Percentiles rank a stretch among this genome's conserved stretches.
Conservation (phyloP, 2,329 filamentous ascomycete genomes). For the Ceratocystiopsis sp. region DNA sequence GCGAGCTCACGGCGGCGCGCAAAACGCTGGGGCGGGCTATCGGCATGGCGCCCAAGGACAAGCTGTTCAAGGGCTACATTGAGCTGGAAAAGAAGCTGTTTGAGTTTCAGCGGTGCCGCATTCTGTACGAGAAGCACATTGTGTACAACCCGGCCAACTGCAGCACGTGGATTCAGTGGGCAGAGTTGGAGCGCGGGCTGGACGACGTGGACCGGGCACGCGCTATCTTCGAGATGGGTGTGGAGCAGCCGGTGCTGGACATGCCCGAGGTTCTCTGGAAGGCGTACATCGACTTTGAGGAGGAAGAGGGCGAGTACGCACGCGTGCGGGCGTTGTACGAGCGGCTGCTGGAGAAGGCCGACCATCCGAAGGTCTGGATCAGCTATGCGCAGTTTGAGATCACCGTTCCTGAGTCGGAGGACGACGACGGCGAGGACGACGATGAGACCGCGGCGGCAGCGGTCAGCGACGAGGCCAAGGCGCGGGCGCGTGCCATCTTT, state of each 20-base stretch:
- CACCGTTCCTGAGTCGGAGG: slow-evolving; percentile 65
- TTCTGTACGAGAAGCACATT: slow-evolving; percentile 83
- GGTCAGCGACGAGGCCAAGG: slow-evolving; percentile 70
- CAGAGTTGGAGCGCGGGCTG: slow-evolving; percentile 77
- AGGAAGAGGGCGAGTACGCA: slow-evolving; percentile 84
- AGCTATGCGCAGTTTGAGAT: slow-evolving; percentile 98
- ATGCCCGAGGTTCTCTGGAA: slow-evolving; percentile 99
- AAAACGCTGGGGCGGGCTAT: slow-evolving; percentile 84
- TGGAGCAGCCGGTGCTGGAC: slow-evolving; percentile 67
- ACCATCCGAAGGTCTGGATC: slow-evolving; percentile 98
- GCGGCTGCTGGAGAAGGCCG: slow-evolving; percentile 80
- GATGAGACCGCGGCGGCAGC: slow-evolving; percentile 48
- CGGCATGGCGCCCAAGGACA: slow-evolving; percentile 91
- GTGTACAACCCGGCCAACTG: slow-evolving; percentile 83
- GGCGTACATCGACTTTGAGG: slow-evolving; percentile 95
- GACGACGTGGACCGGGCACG: slow-evolving; percentile 79
- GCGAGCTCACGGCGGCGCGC: slow-evolving; percentile 60
- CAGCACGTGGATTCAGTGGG: slow-evolving; percentile 92
- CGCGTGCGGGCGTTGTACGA: slow-evolving; percentile 72
- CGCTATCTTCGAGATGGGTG: slow-evolving; percentile 82
- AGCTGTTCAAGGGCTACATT: slow-evolving; percentile 84
- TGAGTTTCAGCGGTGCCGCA: slow-evolving; percentile 83
- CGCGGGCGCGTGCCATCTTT: slow-evolving; percentile 67
- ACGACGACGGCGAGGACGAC: slow-evolving; percentile 36
- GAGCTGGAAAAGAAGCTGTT: slow-evolving; percentile 85